Evolutionary conservation across 352 stramenopile species (phyloP), one percentile per base, ranked within the genome.

Genomic region (Globisporangium paddicum): DNA sequence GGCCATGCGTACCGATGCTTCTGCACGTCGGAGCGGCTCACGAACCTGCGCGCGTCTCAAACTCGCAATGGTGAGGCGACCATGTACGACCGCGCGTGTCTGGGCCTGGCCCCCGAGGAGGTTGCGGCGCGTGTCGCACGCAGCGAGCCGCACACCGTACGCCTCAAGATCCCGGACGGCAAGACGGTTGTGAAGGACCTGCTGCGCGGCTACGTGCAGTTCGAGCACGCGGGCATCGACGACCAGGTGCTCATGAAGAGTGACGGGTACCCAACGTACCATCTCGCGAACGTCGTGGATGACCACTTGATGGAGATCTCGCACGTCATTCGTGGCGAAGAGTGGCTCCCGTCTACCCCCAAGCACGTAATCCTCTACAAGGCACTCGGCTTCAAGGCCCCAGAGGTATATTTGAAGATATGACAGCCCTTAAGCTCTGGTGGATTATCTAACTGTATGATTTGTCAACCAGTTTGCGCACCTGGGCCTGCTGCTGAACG

Each of bases 41-140:
- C 98, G 58, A 94, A 89, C 46, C 60, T 97, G 64, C 86, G 85
- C 44, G 86, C 98, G 63, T 95, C 93, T 60, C 90, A 94, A 63
- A 82, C 91, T 26, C 82, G 88, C 35, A 70, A 88, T 44, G 95
- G 94, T n/a, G 87, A 96, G 44, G 85, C 88, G 40, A 96, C 94
- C n/a, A 97, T 98, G 72, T 99, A 99, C 75, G 96, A 99, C 79
- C 93, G 95, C 40, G 96, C 92, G 18, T 99, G 97, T 84, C 82
- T 98, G 9, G 90, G 96, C 60, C 82, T 98, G 32, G 84, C 90
- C 45, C 77, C 94, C 16, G 86, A 90, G 18, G 74, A 98, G 50
- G 80, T 99, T 23, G 75, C 89, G 25, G 76, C 79, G 44, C 95
- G 95, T 52, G 72, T 99, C 14, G 90, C 86, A 7, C 69, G 78